These are phyloP conservation scores for Auriscalpium vulgare DNA, from an alignment of 768 basidiomycete genomes.

Conservation along the genomic window DNA sequence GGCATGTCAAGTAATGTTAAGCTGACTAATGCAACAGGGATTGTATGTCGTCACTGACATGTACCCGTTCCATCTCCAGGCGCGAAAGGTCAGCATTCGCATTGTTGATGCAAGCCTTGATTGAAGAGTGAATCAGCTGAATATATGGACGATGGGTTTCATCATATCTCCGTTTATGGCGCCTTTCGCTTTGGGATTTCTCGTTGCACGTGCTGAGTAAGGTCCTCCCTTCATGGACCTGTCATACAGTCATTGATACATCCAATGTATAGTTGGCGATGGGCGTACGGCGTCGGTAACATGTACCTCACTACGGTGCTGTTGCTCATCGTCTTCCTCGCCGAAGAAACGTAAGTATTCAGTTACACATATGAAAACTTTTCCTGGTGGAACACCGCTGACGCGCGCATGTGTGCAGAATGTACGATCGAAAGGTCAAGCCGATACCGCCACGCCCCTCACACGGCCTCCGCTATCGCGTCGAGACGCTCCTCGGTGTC, in stretches of 20 bases:
- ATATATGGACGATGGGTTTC: constrained; percentile 69
- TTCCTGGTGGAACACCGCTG: no score
- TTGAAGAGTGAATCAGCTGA: constrained; percentile 34
- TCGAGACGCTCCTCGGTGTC: constrained; percentile 56
- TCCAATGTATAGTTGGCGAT: constrained; percentile 37
- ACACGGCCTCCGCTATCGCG: constrained; percentile 37
- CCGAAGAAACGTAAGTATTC: constrained; percentile 52
- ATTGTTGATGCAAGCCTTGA: constrained; percentile 8
- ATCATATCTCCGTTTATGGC: constrained; percentile 57
- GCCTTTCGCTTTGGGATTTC: constrained; percentile 62
- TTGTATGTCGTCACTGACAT: constrained; percentile 55
- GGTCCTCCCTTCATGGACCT: constrained; percentile 27
- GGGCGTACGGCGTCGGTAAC: constrained; percentile 60
- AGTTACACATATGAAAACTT: no score
- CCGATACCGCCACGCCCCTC: constrained; percentile 22
- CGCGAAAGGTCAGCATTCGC: constrained; percentile 41
- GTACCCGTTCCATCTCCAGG: constrained; percentile 64
- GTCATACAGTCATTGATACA: constrained; percentile 12
- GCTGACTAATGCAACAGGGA: constrained; percentile 27
- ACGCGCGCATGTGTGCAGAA: constrained; percentile 23
- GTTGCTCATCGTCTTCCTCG: constrained; percentile 48
- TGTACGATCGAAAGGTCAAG: constrained; percentile 57
- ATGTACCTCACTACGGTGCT: constrained; percentile 53
- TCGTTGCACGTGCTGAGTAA: constrained; percentile 46
- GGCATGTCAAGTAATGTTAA: no score